These are phyloP conservation scores for Adansonia gregorii DNA, from an alignment of 441 rosid genomes.

Conservation along the genomic window DNA sequence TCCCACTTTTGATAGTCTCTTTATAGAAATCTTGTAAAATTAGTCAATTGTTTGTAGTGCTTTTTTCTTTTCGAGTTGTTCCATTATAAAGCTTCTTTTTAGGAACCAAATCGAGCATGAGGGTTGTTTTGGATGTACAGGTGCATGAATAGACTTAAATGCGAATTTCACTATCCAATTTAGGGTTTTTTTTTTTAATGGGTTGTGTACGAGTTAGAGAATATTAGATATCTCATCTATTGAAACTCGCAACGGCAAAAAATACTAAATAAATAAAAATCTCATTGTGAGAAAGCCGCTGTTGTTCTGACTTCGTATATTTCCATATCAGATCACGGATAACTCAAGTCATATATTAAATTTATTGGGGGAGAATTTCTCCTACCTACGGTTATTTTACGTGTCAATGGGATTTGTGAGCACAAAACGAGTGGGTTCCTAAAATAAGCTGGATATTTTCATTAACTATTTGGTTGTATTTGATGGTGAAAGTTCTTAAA, in stretches of 20 bases:
- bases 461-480: no score
- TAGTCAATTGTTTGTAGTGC: conserved; percentile 32
- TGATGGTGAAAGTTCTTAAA: no score
- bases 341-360: no score
- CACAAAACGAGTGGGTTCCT: no score
- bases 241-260: not conserved
- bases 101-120: not conserved
- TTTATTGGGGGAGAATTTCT: no score
- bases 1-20: conserved; percentile 5
- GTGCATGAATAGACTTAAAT: conserved; percentile 20
- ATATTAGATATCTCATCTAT: not conserved
- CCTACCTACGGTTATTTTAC: no score
- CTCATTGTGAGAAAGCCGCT: not conserved
- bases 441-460: no score
- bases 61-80: conserved; percentile 8
- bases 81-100: not conserved
- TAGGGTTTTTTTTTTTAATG: not conserved
- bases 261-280: not conserved
- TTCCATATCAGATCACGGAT: not conserved
- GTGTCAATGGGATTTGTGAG: no score
- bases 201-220: not conserved
- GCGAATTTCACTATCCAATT: not conserved
- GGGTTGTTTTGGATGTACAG: conserved; percentile 38
- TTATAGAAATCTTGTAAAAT: conserved; percentile 40
- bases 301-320: not conserved